Evolutionary conservation across 2,329 filamentous ascomycete genomes (phyloP).

Genomic region (Grosmannia penicillata): DNA sequence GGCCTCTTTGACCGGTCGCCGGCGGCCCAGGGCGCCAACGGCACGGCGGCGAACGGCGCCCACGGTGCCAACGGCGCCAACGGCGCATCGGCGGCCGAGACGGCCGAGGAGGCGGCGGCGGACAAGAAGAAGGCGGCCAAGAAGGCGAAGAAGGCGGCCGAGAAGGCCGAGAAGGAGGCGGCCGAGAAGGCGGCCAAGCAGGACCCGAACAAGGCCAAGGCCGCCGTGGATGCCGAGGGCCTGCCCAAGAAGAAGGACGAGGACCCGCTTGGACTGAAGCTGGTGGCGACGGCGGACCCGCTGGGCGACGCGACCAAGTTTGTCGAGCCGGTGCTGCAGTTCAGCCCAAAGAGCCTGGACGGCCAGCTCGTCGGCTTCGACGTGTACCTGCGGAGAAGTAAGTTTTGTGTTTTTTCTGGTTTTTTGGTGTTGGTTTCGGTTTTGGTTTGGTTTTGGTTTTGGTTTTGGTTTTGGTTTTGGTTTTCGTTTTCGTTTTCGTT

Average conservation of each 20-base stretch:
- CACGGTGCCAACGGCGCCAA: constrained; percentile 31
- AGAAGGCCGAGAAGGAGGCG: constrained; percentile 61
- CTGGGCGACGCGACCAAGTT: constrained; percentile 81
- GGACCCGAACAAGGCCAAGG: constrained; percentile 66
- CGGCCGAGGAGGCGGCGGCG: too few relatives aligned
- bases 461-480: not conserved
- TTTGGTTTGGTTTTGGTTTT: not conserved
- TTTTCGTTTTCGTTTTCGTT: not conserved
- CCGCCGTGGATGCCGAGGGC: constrained; percentile 37
- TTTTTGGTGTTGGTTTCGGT: not conserved
- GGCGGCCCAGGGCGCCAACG: constrained; percentile 41
- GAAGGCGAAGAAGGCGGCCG: constrained; percentile 61
- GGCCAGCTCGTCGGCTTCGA: constrained; percentile 81
- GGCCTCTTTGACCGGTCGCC: constrained; percentile 58
- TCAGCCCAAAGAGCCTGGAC: constrained; percentile 65
- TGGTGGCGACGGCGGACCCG: constrained; percentile 69
- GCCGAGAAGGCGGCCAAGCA: constrained; percentile 65
- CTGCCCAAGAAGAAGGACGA: constrained; percentile 76
- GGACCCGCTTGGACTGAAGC: constrained; percentile 69
- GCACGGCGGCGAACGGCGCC: constrained; percentile 24
- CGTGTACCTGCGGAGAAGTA: constrained; percentile 73
- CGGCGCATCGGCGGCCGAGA: constrained; percentile 31
- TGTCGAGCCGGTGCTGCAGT: constrained; percentile 65
- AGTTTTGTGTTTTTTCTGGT: constrained; percentile 21
- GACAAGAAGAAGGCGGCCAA: constrained; percentile 80